Conservation (phyloP, 2,329 filamentous ascomycete species). For the Passalora sequoiae region DNA sequence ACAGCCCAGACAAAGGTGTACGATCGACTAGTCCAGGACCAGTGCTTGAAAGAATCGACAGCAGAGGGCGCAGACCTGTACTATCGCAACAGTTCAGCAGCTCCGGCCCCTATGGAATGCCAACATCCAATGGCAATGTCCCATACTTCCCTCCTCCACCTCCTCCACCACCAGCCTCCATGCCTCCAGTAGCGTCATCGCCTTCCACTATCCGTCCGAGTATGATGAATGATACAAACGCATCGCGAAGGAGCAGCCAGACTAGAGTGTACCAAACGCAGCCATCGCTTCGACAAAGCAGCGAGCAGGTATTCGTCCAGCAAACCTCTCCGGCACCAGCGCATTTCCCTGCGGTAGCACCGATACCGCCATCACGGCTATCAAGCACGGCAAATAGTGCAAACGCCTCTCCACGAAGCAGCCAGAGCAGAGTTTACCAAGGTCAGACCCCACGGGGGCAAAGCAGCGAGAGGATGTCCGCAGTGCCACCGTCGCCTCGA, state of each 20-base stretch:
- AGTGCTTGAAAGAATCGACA: constrained; percentile 5
- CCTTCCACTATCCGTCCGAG: neutral
- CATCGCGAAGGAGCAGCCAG: neutral
- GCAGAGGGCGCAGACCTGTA: neutral
- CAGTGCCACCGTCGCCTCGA: neutral
- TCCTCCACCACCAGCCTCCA: neutral
- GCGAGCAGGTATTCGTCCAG: neutral
- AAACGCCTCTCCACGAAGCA: too few relatives aligned
- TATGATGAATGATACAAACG: neutral
- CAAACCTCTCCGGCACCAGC: too few relatives aligned
- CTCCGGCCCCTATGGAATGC: neutral
- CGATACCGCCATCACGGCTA: too few relatives aligned
- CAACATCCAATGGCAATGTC: neutral
- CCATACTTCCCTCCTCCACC: constrained; percentile 4
- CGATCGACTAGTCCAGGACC: constrained; percentile 8
- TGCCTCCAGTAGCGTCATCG: too few relatives aligned
- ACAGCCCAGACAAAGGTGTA: neutral
- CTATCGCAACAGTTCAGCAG: neutral
- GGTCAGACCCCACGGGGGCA: neutral
- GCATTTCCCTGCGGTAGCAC: too few relatives aligned
- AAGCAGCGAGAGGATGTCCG: neutral
- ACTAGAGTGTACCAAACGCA: neutral
- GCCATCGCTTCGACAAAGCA: neutral
- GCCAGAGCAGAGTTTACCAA: too few relatives aligned
- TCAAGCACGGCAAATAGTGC: too few relatives aligned